Base-by-base conservation (phyloP, 495 filamentous ascomycete genomes). In the Hypoxylon lienhwacheense region DNA sequence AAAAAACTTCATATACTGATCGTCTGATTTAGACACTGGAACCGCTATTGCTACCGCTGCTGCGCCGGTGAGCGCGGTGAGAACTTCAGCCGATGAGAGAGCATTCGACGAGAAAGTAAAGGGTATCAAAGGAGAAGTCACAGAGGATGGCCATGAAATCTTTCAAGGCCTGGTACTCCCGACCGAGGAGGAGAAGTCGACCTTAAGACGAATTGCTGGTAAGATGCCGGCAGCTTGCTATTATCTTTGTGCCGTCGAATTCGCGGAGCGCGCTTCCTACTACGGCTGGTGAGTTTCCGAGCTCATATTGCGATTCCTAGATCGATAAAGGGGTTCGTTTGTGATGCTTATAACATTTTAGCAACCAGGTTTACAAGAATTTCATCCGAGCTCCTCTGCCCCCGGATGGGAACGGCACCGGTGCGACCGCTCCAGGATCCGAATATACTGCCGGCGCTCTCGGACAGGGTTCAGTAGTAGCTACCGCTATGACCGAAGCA, bases 241-340 rank as follows among this genome's bases (percentile, higher is more conserved):
- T 53, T 66, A 74, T 6, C 70, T 82, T 7, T 84, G 79, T 55
- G 63, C 77, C 1, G 77, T 83, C 16, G 81, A 82, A 45, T 80
- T 84, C 50, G 79, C 78, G 21, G 81, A 84, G 58, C 70, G 80
- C 31, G 79, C 80, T 1, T 82, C 79, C 2, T 84, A 82, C 63
- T 82, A 79, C 48, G 80, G 80, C 8, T 53, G 14, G n/a, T n/a
- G n/a, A n/a, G 16, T 41, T 16, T 2, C 2, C 36, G n/a, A n/a
- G n/a, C n/a, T n/a, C n/a, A n/a, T n/a, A n/a, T n/a, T n/a, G n/a
- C n/a, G n/a, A n/a, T n/a, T n/a, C n/a, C n/a, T n/a, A n/a, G n/a
- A n/a, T n/a, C n/a, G n/a, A n/a, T n/a, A n/a, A n/a, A n/a, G n/a
- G n/a, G n/a, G n/a, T 14, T 11, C 21, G 17, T 25, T 73, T 73